Conservation (phyloP, 495 filamentous ascomycete genomes). For the Letharia lupina region DNA sequence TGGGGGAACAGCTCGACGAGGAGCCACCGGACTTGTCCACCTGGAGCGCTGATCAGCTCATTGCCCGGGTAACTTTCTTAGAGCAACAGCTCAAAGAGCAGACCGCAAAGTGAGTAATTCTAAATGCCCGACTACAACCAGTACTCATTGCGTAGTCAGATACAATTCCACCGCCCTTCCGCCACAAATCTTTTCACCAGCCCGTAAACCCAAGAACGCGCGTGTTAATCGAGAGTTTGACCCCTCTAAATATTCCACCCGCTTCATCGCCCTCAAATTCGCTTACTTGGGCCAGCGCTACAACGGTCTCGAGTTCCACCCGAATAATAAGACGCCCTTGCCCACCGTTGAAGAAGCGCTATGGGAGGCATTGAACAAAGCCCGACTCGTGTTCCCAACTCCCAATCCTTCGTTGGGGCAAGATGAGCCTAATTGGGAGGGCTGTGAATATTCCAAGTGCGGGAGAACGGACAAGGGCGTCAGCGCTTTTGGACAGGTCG, state of each 20-base stretch:
- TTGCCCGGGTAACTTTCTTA: conserved; percentile 48
- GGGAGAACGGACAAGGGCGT: conserved; percentile 89
- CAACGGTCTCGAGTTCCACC: conserved; percentile 81
- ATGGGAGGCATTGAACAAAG: conserved; percentile 79
- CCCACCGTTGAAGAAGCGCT: conserved; percentile 86
- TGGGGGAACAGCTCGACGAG: neutral
- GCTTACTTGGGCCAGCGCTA: conserved; percentile 88
- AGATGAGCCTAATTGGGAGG: conserved; percentile 58
- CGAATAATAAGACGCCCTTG: conserved; percentile 52
- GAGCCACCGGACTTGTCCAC: conserved; percentile 38
- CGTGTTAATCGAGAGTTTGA: conserved; percentile 50
- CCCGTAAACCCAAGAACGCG: conserved; percentile 13
- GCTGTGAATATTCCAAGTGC: conserved; percentile 85
- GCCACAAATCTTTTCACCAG: conserved; percentile 11
- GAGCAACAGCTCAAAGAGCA: conserved; percentile 51
- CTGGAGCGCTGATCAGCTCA: conserved; percentile 42
- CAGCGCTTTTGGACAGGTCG: conserved; percentile 93
- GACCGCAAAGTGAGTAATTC: conserved; percentile 30
- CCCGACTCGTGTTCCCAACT: conserved; percentile 68
- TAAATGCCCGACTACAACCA: neutral
- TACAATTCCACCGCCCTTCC: neutral
- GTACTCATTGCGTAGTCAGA: conserved; percentile 25
- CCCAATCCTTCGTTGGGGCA: conserved; percentile 35
- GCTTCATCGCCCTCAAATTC: conserved; percentile 83
- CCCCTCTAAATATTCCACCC: conserved; percentile 69